Evolutionary conservation across 495 filamentous ascomycete genomes (phyloP).

Genomic region (Xylaria telfairii): DNA sequence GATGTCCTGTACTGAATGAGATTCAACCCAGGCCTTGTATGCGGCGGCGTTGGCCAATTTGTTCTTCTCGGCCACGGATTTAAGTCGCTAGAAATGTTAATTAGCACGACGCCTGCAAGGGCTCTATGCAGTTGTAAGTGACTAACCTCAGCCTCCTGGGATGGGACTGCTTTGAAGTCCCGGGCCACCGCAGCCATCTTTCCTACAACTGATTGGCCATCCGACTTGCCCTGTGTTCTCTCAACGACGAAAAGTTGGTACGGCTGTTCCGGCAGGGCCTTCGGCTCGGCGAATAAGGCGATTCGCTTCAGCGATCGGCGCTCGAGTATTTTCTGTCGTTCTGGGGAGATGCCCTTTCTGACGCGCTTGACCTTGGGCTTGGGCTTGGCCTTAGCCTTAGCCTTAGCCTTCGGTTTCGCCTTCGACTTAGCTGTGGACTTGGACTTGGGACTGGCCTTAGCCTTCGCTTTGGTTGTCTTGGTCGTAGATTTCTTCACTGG

Average conservation of each 20-base stretch:
- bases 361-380: conserved; percentile 18
- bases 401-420: conserved; percentile 17
- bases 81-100: conserved; percentile 38
- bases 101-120: conserved; percentile 18
- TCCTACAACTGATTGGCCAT: neutral
- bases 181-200: conserved; percentile 20
- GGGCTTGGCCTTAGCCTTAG: conserved; percentile 4
- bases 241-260: conserved; percentile 36
- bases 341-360: conserved; percentile 26
- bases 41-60: conserved; percentile 42
- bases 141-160: conserved; percentile 42
- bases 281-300: conserved; percentile 40
- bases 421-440: conserved; percentile 24
- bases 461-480: conserved; percentile 31
- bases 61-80: neutral
- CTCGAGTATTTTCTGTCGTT: conserved; percentile 33
- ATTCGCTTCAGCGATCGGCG: conserved; percentile 32
- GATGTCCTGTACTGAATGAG: conserved; percentile 63
- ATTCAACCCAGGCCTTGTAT: conserved; percentile 65
- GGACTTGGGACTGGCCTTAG: conserved; percentile 26
- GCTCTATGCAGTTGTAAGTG: neutral
- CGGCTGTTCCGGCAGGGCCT: neutral
- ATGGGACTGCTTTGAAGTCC: conserved; percentile 38
- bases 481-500: conserved; percentile 20
- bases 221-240: conserved; percentile 7